Base-by-base conservation (phyloP, 345 rosid genomes). In the Populus tremula region DNA sequence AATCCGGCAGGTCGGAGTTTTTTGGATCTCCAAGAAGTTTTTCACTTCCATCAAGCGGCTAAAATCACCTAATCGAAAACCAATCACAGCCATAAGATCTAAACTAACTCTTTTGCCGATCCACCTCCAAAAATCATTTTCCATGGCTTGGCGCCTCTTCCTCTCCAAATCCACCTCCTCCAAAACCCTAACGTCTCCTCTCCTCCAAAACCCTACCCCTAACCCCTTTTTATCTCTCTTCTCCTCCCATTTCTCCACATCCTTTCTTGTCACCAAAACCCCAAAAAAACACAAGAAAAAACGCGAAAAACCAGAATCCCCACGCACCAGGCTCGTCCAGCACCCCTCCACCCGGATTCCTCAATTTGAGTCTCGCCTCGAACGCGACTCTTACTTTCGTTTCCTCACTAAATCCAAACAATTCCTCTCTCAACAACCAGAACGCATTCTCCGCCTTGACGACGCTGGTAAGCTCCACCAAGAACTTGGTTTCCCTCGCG, bases 401-500 rank as follows among this genome's bases (percentile, higher is more conserved):
- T 95, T 95, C 76, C 89, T 95, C 39, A 87, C 77, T 78, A 84
- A 87, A 3, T 82, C 94, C 80, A 88, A 87, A 69, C 87, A 84
- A 20, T 90, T 87, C 88, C 90, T 93, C 83, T 83, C 91, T 76
- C 87, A 87, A 61, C 92, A 89, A 72, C 93, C 91, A 6, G 88
- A 90, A 16, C 88, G 76, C 45, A 84, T 90, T 72, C 92, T 95
- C 87, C 95, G 75, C 47, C 89, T 91, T 38, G 93, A 87, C 7
- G 97, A 90, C 78, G 96, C 96, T 53, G 93, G 98, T 12, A 95
- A 89, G 84, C 93, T 93, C 64, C 76, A 91, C 86, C 96, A 85
- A 5, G 93, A 93, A 81, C 92, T 95, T 41, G 97, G 97, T 10
- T 91, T 95, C 85, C 88, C 97, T 17, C 99, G 99, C 41, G 98